A percentile compares a stretch with the other conserved stretches of the same genome.
phyloP scores from a whole-genome alignment of 2,329 filamentous ascomycete genomes.

The Stagonosporopsis vannaccii region DNA sequence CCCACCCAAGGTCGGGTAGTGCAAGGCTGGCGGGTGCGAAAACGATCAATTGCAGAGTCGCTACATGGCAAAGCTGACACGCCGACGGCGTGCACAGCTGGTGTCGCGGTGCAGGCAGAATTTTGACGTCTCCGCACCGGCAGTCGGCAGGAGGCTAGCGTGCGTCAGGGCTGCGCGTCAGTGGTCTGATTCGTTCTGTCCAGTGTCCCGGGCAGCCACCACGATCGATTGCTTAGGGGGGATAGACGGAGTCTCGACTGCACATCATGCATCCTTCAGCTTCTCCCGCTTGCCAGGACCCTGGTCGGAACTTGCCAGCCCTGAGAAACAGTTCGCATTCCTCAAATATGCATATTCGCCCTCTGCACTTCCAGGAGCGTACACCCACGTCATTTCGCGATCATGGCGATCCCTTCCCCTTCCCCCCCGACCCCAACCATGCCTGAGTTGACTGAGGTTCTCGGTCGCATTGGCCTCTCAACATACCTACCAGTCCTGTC shows the following conservation, averaged over 20 bases:
- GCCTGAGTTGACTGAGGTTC: conserved; percentile 37
- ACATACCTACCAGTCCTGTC: conserved; percentile 38
- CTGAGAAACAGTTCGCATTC: conserved; percentile 18
- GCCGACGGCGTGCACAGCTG: background rate
- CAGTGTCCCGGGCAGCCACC: background rate
- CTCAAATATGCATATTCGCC: conserved; percentile 33
- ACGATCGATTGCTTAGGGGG: conserved; percentile 1
- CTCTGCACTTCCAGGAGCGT: conserved; percentile 18
- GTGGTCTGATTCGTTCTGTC: conserved; percentile 8
- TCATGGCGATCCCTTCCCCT: conserved; percentile 37
- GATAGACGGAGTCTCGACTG: conserved; percentile 14
- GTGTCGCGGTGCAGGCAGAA: background rate
- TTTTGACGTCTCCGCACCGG: conserved; percentile 1
- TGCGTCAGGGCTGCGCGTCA: background rate
- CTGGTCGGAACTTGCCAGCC: conserved; percentile 24
- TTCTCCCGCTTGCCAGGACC: conserved; percentile 15
- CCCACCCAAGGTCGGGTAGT: background rate
- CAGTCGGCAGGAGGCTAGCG: conserved; percentile 1
- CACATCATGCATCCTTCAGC: conserved; percentile 24
- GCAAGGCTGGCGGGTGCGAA: conserved; percentile 2
- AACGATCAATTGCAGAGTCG: conserved; percentile 1
- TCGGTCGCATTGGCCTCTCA: conserved; percentile 41
- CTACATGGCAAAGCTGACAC: conserved; percentile 7
- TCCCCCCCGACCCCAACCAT: conserved; percentile 26
- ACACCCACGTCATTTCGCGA: conserved; percentile 27